Conservation (phyloP, 83 land plant species). For the Picea abies region DNA sequence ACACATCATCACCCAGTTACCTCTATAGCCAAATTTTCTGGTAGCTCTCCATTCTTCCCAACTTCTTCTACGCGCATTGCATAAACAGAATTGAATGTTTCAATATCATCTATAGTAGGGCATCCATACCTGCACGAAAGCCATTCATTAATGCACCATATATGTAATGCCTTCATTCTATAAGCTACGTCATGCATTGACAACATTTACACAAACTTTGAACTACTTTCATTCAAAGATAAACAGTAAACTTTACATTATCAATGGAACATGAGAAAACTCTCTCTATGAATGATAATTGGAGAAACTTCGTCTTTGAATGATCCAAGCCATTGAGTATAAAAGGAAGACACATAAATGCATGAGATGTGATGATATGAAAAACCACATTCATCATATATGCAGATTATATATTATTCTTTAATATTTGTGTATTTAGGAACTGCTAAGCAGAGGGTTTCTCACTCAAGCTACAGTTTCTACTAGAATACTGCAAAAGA, state of each 20-base stretch:
- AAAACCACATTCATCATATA: no score
- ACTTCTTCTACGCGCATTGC: constrained; percentile 54
- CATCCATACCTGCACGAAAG: constrained; percentile 61
- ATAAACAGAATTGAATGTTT: constrained; percentile 46
- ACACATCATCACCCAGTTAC: constrained; percentile 18
- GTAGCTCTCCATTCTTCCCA: constrained; percentile 51
- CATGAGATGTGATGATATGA: no score
- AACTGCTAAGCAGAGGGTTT: no score
- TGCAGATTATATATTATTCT: no score
- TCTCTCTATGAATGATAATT: not conserved
- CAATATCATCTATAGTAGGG: constrained; percentile 64
- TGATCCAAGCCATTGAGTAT: not conserved
- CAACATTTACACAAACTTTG: not conserved
- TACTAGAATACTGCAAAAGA: no score
- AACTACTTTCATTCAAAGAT: not conserved
- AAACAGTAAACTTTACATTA: not conserved
- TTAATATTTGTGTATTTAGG: no score
- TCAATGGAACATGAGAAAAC: not conserved
- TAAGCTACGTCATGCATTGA: not conserved
- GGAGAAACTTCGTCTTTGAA: not conserved
- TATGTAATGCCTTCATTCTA: not conserved
- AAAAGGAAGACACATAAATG: no score
- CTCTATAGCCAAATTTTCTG: constrained; percentile 64
- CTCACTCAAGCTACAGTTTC: no score
- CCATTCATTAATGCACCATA: not conserved